Percentiles rank a stretch among this genome's conserved stretches.
Conservation (phyloP, 169 alveolate genomes). For the Babesia divergens region DNA sequence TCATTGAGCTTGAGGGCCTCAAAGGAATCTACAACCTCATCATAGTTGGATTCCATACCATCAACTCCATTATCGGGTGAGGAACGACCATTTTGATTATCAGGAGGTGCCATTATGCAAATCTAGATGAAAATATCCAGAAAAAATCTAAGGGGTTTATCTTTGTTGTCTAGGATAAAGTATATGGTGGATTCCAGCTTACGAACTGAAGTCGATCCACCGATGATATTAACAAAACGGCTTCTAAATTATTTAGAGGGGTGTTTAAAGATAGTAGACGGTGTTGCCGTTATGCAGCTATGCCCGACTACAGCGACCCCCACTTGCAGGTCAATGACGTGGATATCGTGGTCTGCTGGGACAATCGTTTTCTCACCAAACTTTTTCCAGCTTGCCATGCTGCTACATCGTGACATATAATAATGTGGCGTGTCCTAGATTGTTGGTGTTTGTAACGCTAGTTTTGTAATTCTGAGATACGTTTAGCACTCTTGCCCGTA, state of each 20-base stretch:
- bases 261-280: constrained; percentile 17
- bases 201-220: neutral
- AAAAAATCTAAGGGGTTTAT: neutral
- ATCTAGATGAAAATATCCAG: neutral
- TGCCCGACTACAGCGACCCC: constrained; percentile 40
- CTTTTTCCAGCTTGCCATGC: too few relatives aligned
- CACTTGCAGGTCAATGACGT: constrained; percentile 13
- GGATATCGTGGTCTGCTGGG: too few relatives aligned
- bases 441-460: too few relatives aligned
- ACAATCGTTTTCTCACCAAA: too few relatives aligned
- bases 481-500: too few relatives aligned
- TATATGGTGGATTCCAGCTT: constrained; percentile 4
- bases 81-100: constrained; percentile 18
- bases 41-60: constrained; percentile 90
- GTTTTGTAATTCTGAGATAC: too few relatives aligned
- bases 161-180: neutral
- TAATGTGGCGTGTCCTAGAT: too few relatives aligned
- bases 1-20: constrained; percentile 93
- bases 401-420: too few relatives aligned
- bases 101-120: constrained; percentile 56
- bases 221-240: neutral
- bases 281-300: neutral
- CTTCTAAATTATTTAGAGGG: neutral
- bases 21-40: constrained; percentile 92
- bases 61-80: constrained; percentile 44